Percentiles rank a stretch among this genome's conserved stretches.
These are phyloP conservation scores for Tetrapisispora phaffii DNA, from an alignment of 805 yeast species.

Conservation along the genomic window DNA sequence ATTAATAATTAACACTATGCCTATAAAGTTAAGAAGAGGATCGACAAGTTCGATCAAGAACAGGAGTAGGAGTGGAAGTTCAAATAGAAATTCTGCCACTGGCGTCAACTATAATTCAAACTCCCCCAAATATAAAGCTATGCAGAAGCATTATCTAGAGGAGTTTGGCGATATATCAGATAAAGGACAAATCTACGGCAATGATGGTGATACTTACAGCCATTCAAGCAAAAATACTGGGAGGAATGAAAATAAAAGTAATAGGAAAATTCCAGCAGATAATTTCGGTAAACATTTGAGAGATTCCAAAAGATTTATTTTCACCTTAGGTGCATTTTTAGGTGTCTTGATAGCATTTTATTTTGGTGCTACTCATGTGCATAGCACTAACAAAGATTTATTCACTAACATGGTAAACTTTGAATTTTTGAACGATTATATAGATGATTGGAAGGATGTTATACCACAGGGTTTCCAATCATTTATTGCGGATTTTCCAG, in stretches of 20 bases:
- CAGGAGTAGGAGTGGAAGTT: not conserved
- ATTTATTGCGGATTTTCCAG: slow-evolving; percentile 46
- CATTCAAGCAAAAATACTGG: not conserved
- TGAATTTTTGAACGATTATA: slow-evolving; percentile 46
- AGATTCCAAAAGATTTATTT: slow-evolving; percentile 49
- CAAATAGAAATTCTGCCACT: not conserved
- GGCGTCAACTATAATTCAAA: not conserved
- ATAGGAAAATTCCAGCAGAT: not conserved
- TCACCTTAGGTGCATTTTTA: slow-evolving; percentile 59
- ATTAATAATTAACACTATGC: too few species aligned
- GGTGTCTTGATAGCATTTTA: slow-evolving; percentile 61
- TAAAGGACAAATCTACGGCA: not conserved
- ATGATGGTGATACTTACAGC: not conserved
- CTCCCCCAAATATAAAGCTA: not conserved
- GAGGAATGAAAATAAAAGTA: not conserved
- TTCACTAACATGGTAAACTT: slow-evolving; percentile 42
- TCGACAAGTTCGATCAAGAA: not conserved
- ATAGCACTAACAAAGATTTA: slow-evolving; percentile 22
- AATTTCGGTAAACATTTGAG: slow-evolving; percentile 15
- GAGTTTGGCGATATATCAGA: not conserved
- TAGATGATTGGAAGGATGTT: slow-evolving; percentile 64
- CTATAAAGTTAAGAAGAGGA: not conserved
- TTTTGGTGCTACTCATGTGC: slow-evolving; percentile 36
- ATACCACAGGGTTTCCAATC: slow-evolving; percentile 59
- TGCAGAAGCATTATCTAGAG: not conserved